phyloP scores from a whole-genome alignment of 805 yeast species.

The Yarrowia deformans region DNA sequence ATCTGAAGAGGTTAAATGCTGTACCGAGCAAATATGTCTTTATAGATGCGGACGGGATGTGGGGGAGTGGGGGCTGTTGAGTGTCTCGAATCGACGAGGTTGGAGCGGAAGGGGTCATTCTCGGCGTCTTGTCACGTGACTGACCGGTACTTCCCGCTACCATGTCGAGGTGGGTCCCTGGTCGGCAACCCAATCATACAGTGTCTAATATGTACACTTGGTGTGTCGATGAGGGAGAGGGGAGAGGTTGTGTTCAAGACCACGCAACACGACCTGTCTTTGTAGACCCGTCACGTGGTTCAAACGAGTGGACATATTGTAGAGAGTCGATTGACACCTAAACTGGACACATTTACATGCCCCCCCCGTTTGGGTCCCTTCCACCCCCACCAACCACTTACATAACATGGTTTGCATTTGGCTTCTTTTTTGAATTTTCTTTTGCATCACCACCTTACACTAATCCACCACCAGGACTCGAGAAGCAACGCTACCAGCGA shows the following conservation, averaged over 20 bases:
- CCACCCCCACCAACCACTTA: not conserved
- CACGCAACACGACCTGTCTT: not conserved
- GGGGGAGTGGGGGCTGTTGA: not conserved
- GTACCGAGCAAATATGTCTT: conserved; percentile 20
- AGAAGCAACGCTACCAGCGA: conserved; percentile 21
- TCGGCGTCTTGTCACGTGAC: not conserved
- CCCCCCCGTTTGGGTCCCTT: not conserved
- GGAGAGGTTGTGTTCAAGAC: not conserved
- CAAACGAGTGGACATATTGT: not conserved
- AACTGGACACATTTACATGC: not conserved
- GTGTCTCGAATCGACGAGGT: not conserved
- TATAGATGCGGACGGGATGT: not conserved
- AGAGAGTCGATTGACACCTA: not conserved
- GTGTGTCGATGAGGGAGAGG: not conserved
- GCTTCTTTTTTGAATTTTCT: conserved; percentile 22
- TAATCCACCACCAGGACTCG: conserved; percentile 16
- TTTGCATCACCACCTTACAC: conserved; percentile 32
- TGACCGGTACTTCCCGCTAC: too few relatives aligned
- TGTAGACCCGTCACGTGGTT: not conserved
- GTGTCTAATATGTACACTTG: conserved; percentile 4
- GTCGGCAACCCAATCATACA: conserved; percentile 20
- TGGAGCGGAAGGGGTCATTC: too few relatives aligned
- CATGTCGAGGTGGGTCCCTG: not conserved
- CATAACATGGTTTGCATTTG: conserved; percentile 30
- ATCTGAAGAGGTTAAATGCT: conserved; percentile 18